These are phyloP conservation scores for Pleurotus tuoliensis DNA, from an alignment of 768 basidiomycete genomes.

Conservation along the genomic window DNA sequence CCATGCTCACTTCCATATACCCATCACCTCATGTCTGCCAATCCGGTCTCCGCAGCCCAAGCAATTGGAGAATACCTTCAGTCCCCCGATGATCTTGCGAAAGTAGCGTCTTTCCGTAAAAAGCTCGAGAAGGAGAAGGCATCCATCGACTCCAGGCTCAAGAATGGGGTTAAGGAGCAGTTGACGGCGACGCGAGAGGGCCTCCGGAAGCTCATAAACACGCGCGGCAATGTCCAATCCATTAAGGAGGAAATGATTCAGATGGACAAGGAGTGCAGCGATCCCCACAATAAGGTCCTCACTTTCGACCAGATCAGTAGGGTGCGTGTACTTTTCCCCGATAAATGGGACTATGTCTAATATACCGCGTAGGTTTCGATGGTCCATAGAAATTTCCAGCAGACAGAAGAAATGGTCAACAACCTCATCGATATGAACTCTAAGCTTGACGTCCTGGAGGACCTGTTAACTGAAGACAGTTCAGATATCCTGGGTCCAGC, in stretches of 20 bases:
- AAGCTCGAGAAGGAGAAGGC: conserved; percentile 96
- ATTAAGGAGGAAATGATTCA: conserved; percentile 85
- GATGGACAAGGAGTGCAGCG: conserved; percentile 71
- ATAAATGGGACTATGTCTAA: background rate
- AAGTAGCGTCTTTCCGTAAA: conserved; percentile 85
- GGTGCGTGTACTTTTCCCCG: conserved; percentile 41
- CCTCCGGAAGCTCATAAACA: conserved; percentile 73
- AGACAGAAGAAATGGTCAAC: conserved; percentile 93
- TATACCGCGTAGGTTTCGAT: conserved; percentile 71
- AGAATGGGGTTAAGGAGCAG: conserved; percentile 90
- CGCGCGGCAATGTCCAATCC: conserved; percentile 71
- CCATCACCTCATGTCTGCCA: conserved; percentile 37
- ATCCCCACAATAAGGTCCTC: conserved; percentile 70
- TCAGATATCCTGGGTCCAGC: conserved; percentile 82
- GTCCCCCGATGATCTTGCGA: conserved; percentile 89
- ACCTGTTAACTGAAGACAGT: conserved; percentile 72
- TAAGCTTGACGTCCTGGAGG: conserved; percentile 74
- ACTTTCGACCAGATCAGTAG: conserved; percentile 96
- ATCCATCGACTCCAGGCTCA: conserved; percentile 86
- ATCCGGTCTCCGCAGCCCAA: conserved; percentile 74
- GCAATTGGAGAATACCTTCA: conserved; percentile 88
- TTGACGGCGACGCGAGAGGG: conserved; percentile 88
- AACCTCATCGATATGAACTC: conserved; percentile 91
- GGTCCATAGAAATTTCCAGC: conserved; percentile 92
- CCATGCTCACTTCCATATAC: conserved; percentile 2